phyloP scores from a whole-genome alignment of 768 basidiomycete genomes.

The Suillus paluster region DNA sequence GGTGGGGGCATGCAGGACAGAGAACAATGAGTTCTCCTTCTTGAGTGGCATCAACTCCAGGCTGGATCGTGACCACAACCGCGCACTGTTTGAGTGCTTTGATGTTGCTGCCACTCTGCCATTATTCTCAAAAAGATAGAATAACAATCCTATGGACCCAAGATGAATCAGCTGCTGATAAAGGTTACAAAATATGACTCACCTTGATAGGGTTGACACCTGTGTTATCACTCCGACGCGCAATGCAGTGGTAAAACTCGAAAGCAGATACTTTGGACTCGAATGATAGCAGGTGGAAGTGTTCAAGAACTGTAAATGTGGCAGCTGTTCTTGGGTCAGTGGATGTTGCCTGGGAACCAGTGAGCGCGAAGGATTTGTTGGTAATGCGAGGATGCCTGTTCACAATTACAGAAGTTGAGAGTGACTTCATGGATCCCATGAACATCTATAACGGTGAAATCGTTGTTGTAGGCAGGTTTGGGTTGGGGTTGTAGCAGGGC shows the following conservation, averaged over 20 bases:
- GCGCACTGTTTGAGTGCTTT: slow-evolving; percentile 10
- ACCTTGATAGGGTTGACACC: neutral
- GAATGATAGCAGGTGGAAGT: slow-evolving; percentile 22
- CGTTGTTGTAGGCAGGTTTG: neutral
- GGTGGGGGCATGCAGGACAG: slow-evolving; percentile 20
- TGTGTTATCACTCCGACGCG: slow-evolving; percentile 19
- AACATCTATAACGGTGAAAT: slow-evolving; percentile 15
- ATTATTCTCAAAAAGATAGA: slow-evolving; percentile 15
- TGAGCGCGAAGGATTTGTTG: slow-evolving; percentile 14
- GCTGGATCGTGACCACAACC: slow-evolving; percentile 21
- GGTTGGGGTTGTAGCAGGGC: no score
- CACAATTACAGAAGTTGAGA: slow-evolving; percentile 16
- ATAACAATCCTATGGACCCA: slow-evolving; percentile 19
- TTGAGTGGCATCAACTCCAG: slow-evolving; percentile 11
- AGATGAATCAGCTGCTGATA: no score
- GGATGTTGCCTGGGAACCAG: slow-evolving; percentile 12
- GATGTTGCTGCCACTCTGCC: slow-evolving; percentile 12
- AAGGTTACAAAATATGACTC: no score
- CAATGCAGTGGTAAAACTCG: slow-evolving; percentile 27
- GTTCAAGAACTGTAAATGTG: slow-evolving; percentile 23
- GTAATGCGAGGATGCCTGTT: neutral
- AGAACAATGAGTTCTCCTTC: slow-evolving; percentile 19
- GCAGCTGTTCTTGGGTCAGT: slow-evolving; percentile 30
- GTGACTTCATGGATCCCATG: slow-evolving; percentile 18
- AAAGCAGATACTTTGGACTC: slow-evolving; percentile 26